Evolutionary conservation across 176 grass and related monocot genomes (phyloP), one percentile per base, ranked within the genome.

Genomic region (Tuctoria greenei): DNA sequence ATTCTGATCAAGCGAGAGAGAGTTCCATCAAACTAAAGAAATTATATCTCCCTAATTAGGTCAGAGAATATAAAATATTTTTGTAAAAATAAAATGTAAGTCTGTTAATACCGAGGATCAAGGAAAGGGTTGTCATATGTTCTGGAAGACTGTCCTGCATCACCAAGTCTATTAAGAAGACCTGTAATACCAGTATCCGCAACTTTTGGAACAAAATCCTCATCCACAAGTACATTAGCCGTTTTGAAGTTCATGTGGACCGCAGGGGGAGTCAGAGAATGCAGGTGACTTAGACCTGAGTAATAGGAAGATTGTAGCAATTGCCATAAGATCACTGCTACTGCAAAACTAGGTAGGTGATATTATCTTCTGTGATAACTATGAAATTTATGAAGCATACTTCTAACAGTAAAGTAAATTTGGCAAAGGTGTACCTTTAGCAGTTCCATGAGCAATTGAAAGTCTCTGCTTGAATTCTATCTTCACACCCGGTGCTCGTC

Each of bases 381-480:
- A 72, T 56, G 35, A 4, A 44, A 38, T 27, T 47, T 45, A 6
- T 63, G 20, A 52, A 69, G 21, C n/a, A 38, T 49, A 58, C 31
- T 64, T 65, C 58, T 39, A 18, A 40, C n/a, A 71, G 7, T 27
- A 75, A 14, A 43, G 44, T 17, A 51, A 62, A 74, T 1, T 40
- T 64, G 45, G 20, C 28, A 49, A 64, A 83, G 68, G 42, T 71
- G 72, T 45, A 88, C 96, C 96, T 95, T 95, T 99, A 59, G 96
- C 91, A 64, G 91, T 67, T 66, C 96, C 89, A 92, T 86, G 85
- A 71, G 96, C 96, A 86, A 99, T 83, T n/a, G 77, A 90, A 86
- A 99, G 92, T 70, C 92, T 87, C 64, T 99, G 84, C 81, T 95
- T 99, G 85, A 99, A 99, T 90, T 99, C 96, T 76, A 95, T 61